Percentiles rank a stretch among this genome's conserved stretches.
Evolutionary conservation across 345 rosid genomes (phyloP).

Genomic region (Eucalyptus brandiana): DNA sequence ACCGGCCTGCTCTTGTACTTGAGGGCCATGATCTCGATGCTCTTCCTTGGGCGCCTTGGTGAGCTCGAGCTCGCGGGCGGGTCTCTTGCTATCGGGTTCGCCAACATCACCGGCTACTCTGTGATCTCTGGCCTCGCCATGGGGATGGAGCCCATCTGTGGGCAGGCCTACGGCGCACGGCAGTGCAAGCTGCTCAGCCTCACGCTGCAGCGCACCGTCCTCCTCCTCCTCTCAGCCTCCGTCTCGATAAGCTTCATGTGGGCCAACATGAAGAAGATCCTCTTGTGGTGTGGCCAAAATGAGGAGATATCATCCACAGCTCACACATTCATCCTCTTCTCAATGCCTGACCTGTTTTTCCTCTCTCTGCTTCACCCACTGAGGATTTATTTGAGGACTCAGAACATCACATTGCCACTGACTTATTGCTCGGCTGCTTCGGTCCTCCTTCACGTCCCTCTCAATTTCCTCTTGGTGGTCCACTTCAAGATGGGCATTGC

Average conservation of each 20-base stretch:
- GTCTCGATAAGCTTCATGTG: constrained; percentile 77
- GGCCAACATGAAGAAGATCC: constrained; percentile 63
- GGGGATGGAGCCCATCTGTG: constrained; percentile 99
- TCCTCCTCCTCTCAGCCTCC: constrained; percentile 76
- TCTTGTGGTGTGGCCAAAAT: constrained; percentile 79
- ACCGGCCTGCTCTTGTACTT: constrained; percentile 77
- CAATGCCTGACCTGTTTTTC: constrained; percentile 85
- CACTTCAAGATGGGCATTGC: constrained; percentile 73
- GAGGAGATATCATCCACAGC: constrained; percentile 59
- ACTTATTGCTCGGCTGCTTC: constrained; percentile 84
- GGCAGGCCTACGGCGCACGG: constrained; percentile 89
- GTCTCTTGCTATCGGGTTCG: constrained; percentile 85
- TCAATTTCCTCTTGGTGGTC: constrained; percentile 66
- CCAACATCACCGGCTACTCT: constrained; percentile 96
- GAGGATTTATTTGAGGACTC: constrained; percentile 76
- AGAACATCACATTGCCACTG: constrained; percentile 74
- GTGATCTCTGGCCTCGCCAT: constrained; percentile 91
- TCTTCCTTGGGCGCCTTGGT: constrained; percentile 88
- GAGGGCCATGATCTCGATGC: constrained; percentile 93
- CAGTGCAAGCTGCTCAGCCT: constrained; percentile 77
- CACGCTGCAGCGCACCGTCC: constrained; percentile 87
- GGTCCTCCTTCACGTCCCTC: constrained; percentile 69
- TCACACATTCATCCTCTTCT: constrained; percentile 59
- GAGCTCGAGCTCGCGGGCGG: constrained; percentile 95
- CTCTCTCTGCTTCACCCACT: constrained; percentile 93